Base-by-base conservation (phyloP, 257 asterid genomes). In the Linaria vulgaris region DNA sequence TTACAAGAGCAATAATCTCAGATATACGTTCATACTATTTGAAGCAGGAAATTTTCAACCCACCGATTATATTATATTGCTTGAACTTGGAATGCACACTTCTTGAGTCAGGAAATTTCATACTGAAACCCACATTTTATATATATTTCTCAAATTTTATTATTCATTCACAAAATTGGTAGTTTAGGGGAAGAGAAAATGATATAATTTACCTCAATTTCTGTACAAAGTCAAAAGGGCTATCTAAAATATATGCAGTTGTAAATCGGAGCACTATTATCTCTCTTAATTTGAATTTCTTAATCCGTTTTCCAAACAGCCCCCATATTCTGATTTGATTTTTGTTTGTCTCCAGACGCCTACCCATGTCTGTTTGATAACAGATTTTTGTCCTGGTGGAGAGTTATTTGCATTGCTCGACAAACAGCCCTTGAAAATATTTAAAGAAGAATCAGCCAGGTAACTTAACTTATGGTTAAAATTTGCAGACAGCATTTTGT, bases 391-490 rank as follows among this genome's bases (percentile, higher is more conserved):
- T 67, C 86, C 95, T 52, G 99, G 99, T 50, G 99, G 99, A 69
- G 99, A 94, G 77, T 76, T 94, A 67, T 94, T 90, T 62, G 95
- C 85, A 44, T 64, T 94, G 79, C 97, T 94, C 47, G 99, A 94
- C 85, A 90, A 77, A 74, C 99, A 94, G 72, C 99, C 99, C 11
- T 69, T 90, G 89, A 94, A 94, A 74, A 69, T 84, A 76, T 85
- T 94, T 74, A 90, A 79, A 72, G 99, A 94, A 78, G 99, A 94
- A 12, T 87, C 99, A 8, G 95, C 99, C 71, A 87, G 96, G 99
- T 94, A 75, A 67, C 72, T 64, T 65, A 38, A 56, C 44, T 49
- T 51, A 10, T 53, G 5, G 27, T 37, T 27, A 25, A 34, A 43
- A 46, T 46, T 57, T 44, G 17, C 12, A 12, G 44, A 39, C 53